Conservation (phyloP, 192 early-diverging fungal genomes). For the Backusella mclennaniae region DNA sequence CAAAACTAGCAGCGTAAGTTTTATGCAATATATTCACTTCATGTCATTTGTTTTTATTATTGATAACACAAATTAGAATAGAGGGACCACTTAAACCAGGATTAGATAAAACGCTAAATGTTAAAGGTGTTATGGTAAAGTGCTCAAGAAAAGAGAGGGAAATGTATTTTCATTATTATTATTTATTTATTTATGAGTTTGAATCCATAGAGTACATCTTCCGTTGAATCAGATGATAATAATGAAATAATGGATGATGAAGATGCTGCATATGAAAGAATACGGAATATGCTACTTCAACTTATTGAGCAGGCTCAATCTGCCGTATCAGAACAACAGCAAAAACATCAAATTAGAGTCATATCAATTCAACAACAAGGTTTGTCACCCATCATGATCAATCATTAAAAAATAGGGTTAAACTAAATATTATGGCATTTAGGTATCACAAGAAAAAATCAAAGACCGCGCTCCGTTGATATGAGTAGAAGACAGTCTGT, state of each 20-base stretch:
- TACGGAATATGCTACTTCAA: slow-evolving; percentile 15
- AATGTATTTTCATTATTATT: neutral
- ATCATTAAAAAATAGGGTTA: neutral
- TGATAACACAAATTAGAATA: slow-evolving; percentile 8
- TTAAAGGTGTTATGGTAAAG: slow-evolving; percentile 14
- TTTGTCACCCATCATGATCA: neutral
- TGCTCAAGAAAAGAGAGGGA: neutral
- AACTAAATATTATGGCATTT: neutral
- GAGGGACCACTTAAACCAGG: slow-evolving; percentile 4
- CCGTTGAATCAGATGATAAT: slow-evolving; percentile 9
- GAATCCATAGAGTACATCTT: neutral
- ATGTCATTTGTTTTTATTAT: neutral
- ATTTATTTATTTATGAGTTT: neutral
- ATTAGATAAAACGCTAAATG: neutral
- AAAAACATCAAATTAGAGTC: neutral
- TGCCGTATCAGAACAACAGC: slow-evolving; percentile 14
- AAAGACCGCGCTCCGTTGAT: neutral
- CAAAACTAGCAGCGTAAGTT: slow-evolving; percentile 12
- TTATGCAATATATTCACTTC: neutral
- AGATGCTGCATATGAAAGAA: slow-evolving; percentile 19
- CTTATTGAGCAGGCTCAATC: slow-evolving; percentile 28
- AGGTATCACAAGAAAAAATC: neutral
- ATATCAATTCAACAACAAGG: neutral
- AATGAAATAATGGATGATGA: slow-evolving; percentile 11
- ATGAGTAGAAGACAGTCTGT: neutral